A percentile compares a stretch with the other conserved stretches of the same genome.
Conservation (phyloP, 169 alveolate species). For the Cystoisospora suis region DNA sequence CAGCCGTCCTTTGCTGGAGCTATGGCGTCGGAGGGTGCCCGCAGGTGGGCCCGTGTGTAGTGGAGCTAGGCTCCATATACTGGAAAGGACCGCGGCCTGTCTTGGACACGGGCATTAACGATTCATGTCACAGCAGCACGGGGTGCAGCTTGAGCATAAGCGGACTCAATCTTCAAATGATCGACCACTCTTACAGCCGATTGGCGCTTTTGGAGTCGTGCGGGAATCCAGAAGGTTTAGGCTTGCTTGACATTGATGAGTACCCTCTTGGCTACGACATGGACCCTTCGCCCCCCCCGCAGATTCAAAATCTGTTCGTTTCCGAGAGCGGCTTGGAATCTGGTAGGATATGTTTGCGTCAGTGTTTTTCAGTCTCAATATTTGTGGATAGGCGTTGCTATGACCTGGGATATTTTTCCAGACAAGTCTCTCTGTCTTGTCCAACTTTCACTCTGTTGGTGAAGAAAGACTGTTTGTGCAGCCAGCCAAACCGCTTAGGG, state of each 20-base stretch:
- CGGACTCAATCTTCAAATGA: conserved; percentile 37
- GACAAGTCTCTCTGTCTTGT: not conserved
- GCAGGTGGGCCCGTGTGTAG: not conserved
- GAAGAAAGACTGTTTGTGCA: no score
- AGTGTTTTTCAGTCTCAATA: not conserved
- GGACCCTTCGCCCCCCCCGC: not conserved
- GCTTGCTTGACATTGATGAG: not conserved
- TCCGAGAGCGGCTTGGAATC: not conserved
- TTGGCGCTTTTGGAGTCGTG: conserved; percentile 39
- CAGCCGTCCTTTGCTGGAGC: conserved; percentile 47
- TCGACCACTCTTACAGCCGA: conserved; percentile 56
- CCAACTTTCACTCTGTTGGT: not conserved
- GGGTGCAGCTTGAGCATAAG: conserved; percentile 18
- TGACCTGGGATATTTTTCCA: not conserved
- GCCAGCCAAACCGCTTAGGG: no score
- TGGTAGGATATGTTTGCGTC: not conserved
- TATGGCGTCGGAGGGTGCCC: not conserved
- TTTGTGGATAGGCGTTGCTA: not conserved
- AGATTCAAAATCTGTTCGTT: not conserved
- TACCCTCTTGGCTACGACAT: not conserved
- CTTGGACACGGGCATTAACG: not conserved
- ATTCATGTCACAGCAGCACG: conserved; percentile 8
- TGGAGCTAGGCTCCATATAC: not conserved
- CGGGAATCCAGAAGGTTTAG: conserved; percentile 54
- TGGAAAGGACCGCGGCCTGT: conserved; percentile 52